Base-by-base conservation (phyloP, 2,329 filamentous ascomycete species). In the Neoarthrinium moseri region DNA sequence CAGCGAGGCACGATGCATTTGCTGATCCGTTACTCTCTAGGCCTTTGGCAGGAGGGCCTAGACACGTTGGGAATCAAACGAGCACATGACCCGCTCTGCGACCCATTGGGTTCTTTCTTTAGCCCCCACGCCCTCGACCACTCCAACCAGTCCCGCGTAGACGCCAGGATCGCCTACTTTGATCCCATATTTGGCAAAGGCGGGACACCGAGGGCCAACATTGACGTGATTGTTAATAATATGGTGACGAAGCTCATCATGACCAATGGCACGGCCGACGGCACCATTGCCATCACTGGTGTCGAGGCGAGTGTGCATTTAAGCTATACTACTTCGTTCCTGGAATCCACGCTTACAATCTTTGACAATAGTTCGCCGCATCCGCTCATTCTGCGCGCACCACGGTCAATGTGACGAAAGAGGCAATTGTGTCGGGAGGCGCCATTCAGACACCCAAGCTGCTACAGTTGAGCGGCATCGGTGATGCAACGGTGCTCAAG, bases 401-500 rank as follows among this genome's bases (percentile, higher is more conserved):
- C 33, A 37, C 32, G 20, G 33, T 35, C 7, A 35, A 35, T 17
- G 53, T 62, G 23, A 47, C 43, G 7, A 63, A 63, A n/a, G 67
- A 71, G 50, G 62, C 68, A 20, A 61, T 71, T 21, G 51, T 71
- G 2, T 61, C 63, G 2, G 66, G 66, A 0, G 68, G 68, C 0
- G 59, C 65, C 2, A 52, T 62, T 5, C 58, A 64, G 50, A 73
- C 56, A 35, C 71, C 58, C 18, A 66, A 71, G 42, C 55, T 76
- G 0, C 61, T 76, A 2, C 67, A 74, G 51, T 60, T 70, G 6
- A 73, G 70, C 41, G 72, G 73, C 15, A 66, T 77, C 18, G 72
- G 73, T 0, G 60, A 64, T 4, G 56, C 56, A 5, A 55, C 57
- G 1, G 56, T 67, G 2, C 56, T 77, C 2, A 43, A 58, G 8